These are phyloP conservation scores for Galeopsis tetrahit DNA, from an alignment of 257 asterid genomes.

Conservation along the genomic window DNA sequence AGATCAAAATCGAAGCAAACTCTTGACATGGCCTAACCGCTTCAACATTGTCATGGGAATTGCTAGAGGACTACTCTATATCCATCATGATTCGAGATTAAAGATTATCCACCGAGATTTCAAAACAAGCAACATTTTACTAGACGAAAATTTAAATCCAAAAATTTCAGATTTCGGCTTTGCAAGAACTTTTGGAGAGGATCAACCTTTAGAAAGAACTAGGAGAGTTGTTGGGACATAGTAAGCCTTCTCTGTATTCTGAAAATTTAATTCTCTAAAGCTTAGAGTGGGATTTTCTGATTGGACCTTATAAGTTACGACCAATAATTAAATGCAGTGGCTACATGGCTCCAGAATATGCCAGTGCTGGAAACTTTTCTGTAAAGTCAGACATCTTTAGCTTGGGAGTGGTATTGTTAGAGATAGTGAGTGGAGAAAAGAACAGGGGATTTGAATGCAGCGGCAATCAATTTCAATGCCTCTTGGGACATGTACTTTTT, in stretches of 20 bases:
- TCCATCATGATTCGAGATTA: conserved; percentile 47
- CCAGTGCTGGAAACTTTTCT: conserved; percentile 46
- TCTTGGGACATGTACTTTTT: conserved; percentile 45
- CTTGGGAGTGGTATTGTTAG: conserved; percentile 48
- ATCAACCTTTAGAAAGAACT: neutral
- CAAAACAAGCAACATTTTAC: conserved; percentile 40
- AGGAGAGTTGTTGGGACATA: neutral
- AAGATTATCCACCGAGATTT: conserved; percentile 11
- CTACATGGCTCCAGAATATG: conserved; percentile 55
- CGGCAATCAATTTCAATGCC: conserved; percentile 34
- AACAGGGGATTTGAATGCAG: conserved; percentile 36
- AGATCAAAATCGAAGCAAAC: neutral
- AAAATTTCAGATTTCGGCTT: neutral
- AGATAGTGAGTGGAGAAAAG: conserved; percentile 47
- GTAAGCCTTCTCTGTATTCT: neutral
- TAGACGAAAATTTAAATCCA: conserved; percentile 26
- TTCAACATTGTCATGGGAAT: conserved; percentile 42
- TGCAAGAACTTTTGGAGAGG: neutral
- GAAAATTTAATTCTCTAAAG: too few relatives aligned
- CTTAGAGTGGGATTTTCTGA: neutral
- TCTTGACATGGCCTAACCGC: conserved; percentile 38
- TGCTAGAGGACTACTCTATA: conserved; percentile 41
- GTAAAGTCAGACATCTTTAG: conserved; percentile 49
- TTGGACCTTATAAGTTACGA: neutral
- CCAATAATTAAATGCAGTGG: conserved; percentile 40